These are phyloP conservation scores for Claviceps sp. DNA, from an alignment of 2,329 filamentous ascomycete species.

Conservation along the genomic window DNA sequence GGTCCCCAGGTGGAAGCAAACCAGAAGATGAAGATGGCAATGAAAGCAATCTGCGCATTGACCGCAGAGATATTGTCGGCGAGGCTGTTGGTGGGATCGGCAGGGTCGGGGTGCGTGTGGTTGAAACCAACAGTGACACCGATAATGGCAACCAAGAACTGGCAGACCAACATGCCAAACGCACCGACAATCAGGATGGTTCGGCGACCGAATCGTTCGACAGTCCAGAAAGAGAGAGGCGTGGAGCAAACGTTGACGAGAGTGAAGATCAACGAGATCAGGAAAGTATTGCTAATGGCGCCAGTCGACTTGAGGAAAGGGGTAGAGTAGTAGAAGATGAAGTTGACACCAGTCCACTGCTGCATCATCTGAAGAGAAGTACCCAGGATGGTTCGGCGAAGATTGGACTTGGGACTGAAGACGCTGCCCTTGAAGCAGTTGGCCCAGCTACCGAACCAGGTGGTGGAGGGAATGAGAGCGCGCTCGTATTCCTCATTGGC, in stretches of 20 bases:
- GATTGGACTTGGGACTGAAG: conserved; percentile 47
- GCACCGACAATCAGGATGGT: conserved; percentile 68
- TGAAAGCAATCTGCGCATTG: conserved; percentile 70
- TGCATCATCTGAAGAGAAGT: conserved; percentile 71
- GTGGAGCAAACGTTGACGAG: conserved; percentile 80
- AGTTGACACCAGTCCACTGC: conserved; percentile 80
- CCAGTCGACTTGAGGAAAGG: conserved; percentile 71
- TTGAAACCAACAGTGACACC: conserved; percentile 48
- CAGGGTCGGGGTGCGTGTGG: conserved; percentile 32
- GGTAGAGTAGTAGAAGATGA: conserved; percentile 80
- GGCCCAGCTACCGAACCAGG: conserved; percentile 56
- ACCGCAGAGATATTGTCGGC: conserved; percentile 43
- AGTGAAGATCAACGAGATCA: conserved; percentile 75
- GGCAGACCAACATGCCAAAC: conserved; percentile 69
- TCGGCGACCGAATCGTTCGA: conserved; percentile 72
- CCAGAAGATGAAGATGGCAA: conserved; percentile 86
- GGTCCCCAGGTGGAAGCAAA: conserved; percentile 85
- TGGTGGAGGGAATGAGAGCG: conserved; percentile 47
- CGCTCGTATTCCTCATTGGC: conserved; percentile 84
- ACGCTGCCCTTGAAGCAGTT: conserved; percentile 55
- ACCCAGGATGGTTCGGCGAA: conserved; percentile 58
- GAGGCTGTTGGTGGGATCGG: conserved; percentile 22
- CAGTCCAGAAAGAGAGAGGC: conserved; percentile 73
- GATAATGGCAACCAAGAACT: conserved; percentile 74
- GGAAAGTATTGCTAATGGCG: conserved; percentile 64